A percentile compares a stretch with the other conserved stretches of the same genome.
Conservation (phyloP, 257 asterid species). For the Ehretia macrophylla region DNA sequence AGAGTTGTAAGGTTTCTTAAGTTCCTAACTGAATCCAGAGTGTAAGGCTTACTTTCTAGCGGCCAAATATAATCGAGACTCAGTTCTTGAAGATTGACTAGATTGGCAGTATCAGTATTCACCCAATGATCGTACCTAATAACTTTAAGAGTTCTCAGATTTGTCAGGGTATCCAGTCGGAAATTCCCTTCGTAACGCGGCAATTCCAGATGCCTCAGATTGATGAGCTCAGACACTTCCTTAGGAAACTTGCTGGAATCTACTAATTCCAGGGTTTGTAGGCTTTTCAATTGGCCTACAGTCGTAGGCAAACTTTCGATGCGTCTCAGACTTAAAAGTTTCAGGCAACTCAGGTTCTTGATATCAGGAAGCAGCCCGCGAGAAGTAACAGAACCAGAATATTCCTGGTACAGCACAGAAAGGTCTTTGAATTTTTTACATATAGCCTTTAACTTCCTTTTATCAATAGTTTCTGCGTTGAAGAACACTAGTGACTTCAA, state of each 20-base stretch:
- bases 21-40: not conserved
- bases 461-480: not conserved
- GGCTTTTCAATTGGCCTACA: not conserved
- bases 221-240: not conserved
- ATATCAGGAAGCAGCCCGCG: not conserved
- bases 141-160: constrained; percentile 3
- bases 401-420: constrained; percentile 1
- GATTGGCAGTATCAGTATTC: not conserved
- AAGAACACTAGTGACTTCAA: constrained; percentile 1
- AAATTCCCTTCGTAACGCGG: not conserved
- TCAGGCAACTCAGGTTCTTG: not conserved
- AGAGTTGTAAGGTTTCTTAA: constrained; percentile 1
- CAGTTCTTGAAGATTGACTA: constrained; percentile 8
- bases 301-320: not conserved
- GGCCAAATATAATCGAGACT: not conserved
- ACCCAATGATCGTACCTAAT: constrained; percentile 2
- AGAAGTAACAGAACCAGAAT: not conserved
- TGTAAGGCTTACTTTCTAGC: not conserved
- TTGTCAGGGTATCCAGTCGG: not conserved
- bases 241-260: not conserved
- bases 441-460: not conserved
- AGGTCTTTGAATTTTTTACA: not conserved
- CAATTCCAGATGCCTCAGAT: not conserved
- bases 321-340: constrained; percentile 1
- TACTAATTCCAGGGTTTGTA: not conserved